These are phyloP conservation scores for Syzygium aqueum DNA, from an alignment of 345 rosid species.

Conservation along the genomic window DNA sequence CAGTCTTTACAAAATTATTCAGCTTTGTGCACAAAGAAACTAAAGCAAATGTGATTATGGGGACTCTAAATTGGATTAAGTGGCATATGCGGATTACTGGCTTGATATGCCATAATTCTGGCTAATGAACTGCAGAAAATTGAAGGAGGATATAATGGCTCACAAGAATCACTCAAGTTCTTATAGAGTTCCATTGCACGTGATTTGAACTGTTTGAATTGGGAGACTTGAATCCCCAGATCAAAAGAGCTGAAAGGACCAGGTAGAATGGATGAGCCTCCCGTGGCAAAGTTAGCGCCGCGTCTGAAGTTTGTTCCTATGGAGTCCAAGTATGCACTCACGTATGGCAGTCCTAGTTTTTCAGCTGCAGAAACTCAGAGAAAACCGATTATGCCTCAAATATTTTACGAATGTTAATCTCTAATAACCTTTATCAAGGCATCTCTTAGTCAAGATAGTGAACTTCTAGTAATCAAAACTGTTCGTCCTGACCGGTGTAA, in stretches of 20 bases:
- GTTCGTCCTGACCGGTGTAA: neutral
- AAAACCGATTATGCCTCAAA: neutral
- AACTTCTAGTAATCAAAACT: neutral
- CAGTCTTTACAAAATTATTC: neutral
- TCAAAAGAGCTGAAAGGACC: conserved; percentile 50
- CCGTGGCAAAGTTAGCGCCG: conserved; percentile 62
- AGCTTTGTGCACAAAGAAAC: neutral
- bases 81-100: neutral
- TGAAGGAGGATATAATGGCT: neutral
- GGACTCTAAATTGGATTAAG: no score
- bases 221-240: conserved; percentile 47
- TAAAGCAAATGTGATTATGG: neutral
- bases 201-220: conserved; percentile 46
- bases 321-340: conserved; percentile 60
- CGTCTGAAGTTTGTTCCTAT: conserved; percentile 37
- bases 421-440: neutral
- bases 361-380: conserved; percentile 25
- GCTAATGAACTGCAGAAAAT: neutral
- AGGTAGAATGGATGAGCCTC: conserved; percentile 54
- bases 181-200: conserved; percentile 31
- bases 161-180: conserved; percentile 21
- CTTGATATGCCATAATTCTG: neutral
- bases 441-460: neutral
- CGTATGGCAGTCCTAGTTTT: conserved; percentile 39
- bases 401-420: neutral